Conservation (phyloP, 2,329 filamentous ascomycete genomes). For the Thermothelomyces thermophilus region DNA sequence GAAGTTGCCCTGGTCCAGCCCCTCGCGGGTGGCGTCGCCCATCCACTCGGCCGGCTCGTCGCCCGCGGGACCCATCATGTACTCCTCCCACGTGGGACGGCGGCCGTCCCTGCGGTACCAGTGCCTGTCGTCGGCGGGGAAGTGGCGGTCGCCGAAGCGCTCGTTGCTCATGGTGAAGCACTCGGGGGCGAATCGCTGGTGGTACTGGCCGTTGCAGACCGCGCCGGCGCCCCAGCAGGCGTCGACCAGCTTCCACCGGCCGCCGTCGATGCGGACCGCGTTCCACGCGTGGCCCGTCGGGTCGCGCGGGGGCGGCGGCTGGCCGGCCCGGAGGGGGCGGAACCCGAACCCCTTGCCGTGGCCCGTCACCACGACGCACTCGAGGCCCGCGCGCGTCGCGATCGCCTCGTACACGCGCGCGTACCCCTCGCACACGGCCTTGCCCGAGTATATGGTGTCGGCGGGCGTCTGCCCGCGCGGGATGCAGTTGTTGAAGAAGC, state of each 20-base stretch:
- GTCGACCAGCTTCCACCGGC: conserved; percentile 87
- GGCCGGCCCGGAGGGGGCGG: conserved; percentile 52
- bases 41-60: conserved; percentile 45
- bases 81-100: conserved; percentile 70
- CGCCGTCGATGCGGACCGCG: conserved; percentile 77
- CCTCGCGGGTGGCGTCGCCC: conserved; percentile 41
- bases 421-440: conserved; percentile 89
- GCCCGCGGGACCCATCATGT: conserved; percentile 56
- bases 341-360: conserved; percentile 86
- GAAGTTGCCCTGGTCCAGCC: conserved; percentile 52
- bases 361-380: conserved; percentile 66
- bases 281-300: conserved; percentile 81
- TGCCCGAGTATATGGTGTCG: conserved; percentile 66
- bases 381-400: conserved; percentile 70
- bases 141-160: conserved; percentile 75
- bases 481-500: conserved; percentile 69
- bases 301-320: conserved; percentile 57
- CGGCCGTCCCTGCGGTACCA: conserved; percentile 73
- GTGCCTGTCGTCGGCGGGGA: conserved; percentile 58
- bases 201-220: conserved; percentile 51
- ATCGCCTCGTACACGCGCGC: conserved; percentile 75
- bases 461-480: conserved; percentile 57
- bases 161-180: conserved; percentile 62
- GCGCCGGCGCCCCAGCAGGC: conserved; percentile 87
- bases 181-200: conserved; percentile 58